These are phyloP conservation scores for Entophlyctis luteolus DNA, from an alignment of 192 early-diverging fungal genomes.

Conservation along the genomic window DNA sequence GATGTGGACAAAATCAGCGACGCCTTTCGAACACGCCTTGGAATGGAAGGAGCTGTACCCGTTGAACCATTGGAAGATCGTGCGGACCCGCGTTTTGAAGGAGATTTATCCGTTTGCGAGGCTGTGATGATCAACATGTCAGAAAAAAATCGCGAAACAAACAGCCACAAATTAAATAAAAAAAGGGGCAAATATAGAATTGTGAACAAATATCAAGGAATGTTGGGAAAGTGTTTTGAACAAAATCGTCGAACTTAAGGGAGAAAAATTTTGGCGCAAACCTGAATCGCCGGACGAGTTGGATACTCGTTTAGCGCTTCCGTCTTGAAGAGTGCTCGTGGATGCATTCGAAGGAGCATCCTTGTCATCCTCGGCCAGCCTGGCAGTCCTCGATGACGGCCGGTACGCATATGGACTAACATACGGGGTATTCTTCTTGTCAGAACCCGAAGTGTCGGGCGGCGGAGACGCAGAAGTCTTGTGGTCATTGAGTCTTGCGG, in stretches of 20 bases:
- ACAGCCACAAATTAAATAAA: not conserved
- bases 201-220: not conserved
- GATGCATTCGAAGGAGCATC: no score
- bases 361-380: not conserved
- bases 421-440: constrained; percentile 10
- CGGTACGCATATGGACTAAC: constrained; percentile 23
- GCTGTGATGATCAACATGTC: not conserved
- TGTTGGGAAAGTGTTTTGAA: not conserved
- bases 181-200: not conserved
- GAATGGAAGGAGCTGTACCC: not conserved
- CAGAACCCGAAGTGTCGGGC: not conserved
- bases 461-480: not conserved
- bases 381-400: not conserved
- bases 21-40: constrained; percentile 13
- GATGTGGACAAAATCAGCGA: constrained; percentile 10
- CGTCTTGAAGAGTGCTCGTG: no score
- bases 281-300: no score
- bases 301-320: no score
- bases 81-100: not conserved
- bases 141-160: no score
- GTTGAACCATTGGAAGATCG: constrained; percentile 1
- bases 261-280: not conserved
- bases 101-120: not conserved
- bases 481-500: no score
- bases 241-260: not conserved